Base-by-base conservation (phyloP, 2,329 filamentous ascomycete genomes). In the Alternaria sp. region DNA sequence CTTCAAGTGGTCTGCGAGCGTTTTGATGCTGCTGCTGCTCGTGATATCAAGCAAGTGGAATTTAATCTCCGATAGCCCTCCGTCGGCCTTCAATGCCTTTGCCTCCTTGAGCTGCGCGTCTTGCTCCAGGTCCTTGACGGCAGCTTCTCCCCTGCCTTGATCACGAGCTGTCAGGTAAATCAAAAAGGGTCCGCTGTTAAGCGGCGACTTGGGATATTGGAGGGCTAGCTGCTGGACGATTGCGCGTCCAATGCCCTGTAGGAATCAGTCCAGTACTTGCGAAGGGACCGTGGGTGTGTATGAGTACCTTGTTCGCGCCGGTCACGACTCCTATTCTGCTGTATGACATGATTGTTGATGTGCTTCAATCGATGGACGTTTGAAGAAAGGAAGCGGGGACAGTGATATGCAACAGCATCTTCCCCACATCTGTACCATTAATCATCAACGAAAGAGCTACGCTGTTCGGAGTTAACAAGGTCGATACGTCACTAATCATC, bases 161-260 rank as follows among this genome's bases (percentile, higher is more conserved):
- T 85, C 84, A 55, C 85, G 82, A 0, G 85, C 83, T 2, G 84
- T 85, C 2, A 86, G 79, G 72, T 86, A 87, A 56, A 86, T 84
- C 34, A 85, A 75, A 27, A 86, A 77, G 3, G 82, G 77, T 1
- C 82, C 82, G 55, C 74, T 80, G 61, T 82, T 81, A 57, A 84
- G 72, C 4, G 80, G 71, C 3, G 84, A 86, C 22, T 78, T 79
- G 3, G 84, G 83, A 63, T 86, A 86, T 62, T 85, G 81, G 16
- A 86, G 78, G 11, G 84, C 84, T 27, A 87, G 80, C 48, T 86
- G 82, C 60, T 84, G 82, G 59, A 86, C 84, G 63, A 84, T 82
- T 18, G 82, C 82, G 8, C 84, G 75, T 22, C 82, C 82, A 58
- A 85, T 81, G 54, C 82, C 75, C 75, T 78, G 12, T 4, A 9